Base-by-base conservation (phyloP, 208 protist genomes). In the Trypanosoma vivax region DNA sequence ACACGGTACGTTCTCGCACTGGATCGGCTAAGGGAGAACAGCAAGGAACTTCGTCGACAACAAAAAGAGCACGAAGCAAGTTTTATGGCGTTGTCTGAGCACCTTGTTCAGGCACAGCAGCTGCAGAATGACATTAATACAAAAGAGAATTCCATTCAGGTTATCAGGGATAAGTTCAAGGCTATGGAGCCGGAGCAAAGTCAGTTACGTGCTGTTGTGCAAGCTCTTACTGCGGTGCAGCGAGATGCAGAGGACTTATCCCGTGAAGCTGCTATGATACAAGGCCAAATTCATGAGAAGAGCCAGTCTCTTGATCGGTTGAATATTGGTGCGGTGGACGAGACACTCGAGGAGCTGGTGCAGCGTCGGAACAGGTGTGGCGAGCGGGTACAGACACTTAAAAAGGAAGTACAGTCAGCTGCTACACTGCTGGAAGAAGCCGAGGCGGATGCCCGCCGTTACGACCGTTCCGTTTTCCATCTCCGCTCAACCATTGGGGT, bases 1-100 rank as follows among this genome's bases (percentile, higher is more conserved):
- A 98, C 97, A 1, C 81, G 88, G 5, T 97, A 97, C 61, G 91
- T 91, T 13, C 70, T 89, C 7, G 91, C 91, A 13, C 66, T 96
- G 11, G 89, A 97, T 19, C 53, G 88, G 23, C 56, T 94, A 28
- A 70, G 83, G 16, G 83, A 94, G 48, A 87, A 88, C 47, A 79
- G 77, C 62, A 91, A 94, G 39, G 83, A 92, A 56, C 74, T 89
- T n/a, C 64, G 81, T 11, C 64, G 71, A 3, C 75, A 94, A 53
- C 68, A 83, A 40, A 90, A 92, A 54, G 83, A 96, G 53, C 78
- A 90, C 59, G 84, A 92, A 63, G 63, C 58, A 11, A 81, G 50
- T 41, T 65, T 90, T 24, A 70, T 92, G 66, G 69, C 79, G 35
- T 62, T 92, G 21, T 78, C 76, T 11, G 80, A 91, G 48, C 83